Conservation (phyloP, 1,284 basidiomycete genomes). For the Phellopilus nigrolimitatus region DNA sequence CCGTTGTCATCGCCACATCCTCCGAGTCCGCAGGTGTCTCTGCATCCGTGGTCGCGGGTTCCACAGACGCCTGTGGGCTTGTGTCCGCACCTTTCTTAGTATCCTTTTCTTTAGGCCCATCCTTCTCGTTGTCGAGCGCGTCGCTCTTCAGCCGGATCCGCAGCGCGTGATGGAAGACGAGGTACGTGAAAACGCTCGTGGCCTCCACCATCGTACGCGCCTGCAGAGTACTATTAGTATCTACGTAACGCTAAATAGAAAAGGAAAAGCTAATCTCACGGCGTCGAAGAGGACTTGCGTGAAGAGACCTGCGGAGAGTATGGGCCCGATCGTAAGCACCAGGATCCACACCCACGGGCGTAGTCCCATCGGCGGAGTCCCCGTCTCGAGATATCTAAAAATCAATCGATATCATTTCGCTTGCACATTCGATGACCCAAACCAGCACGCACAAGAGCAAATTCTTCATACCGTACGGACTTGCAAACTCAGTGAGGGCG, state of each 20-base stretch:
- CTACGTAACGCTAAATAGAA: not conserved
- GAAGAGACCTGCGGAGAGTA: constrained; percentile 9
- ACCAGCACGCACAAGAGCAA: constrained; percentile 7
- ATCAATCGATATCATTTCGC: not conserved
- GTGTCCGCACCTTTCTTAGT: not conserved
- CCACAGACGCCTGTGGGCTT: constrained; percentile 1
- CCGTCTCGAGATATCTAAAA: constrained; percentile 18
- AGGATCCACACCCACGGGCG: constrained; percentile 17
- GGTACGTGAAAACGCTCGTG: constrained; percentile 39
- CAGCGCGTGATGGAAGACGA: constrained; percentile 54
- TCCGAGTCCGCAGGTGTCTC: not conserved
- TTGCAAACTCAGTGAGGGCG: constrained; percentile 10
- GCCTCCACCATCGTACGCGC: constrained; percentile 5
- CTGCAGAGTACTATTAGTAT: not conserved
- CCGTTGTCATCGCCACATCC: not conserved
- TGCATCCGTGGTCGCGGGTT: constrained; percentile 5
- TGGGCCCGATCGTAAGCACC: constrained; percentile 10
- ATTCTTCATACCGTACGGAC: constrained; percentile 13
- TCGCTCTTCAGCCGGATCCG: constrained; percentile 43
- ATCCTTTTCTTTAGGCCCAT: constrained; percentile 1
- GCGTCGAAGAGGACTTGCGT: constrained; percentile 13
- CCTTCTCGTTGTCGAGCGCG: constrained; percentile 1
- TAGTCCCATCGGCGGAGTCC: constrained; percentile 1
- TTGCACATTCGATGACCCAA: not conserved
- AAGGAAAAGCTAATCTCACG: constrained; percentile 1